Conservation (phyloP, 176 grass and related monocot genomes). For the Alopecurus myosuroides region DNA sequence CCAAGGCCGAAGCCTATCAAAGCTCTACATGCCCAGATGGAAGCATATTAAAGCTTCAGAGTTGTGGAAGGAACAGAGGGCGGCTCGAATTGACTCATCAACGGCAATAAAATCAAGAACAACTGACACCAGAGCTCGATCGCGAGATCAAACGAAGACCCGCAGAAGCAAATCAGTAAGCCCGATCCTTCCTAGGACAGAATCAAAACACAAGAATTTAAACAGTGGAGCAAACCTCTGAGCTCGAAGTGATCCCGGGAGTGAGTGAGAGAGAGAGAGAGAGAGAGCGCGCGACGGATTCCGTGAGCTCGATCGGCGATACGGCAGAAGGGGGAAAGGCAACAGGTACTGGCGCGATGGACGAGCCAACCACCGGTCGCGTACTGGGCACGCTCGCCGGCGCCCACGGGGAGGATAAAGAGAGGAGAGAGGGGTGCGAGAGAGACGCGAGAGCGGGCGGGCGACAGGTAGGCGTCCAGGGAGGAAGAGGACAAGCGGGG, state of each 20-base stretch:
- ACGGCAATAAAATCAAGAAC: not conserved
- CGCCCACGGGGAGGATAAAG: constrained; percentile 14
- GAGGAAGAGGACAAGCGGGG: constrained; percentile 42
- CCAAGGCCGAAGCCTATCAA: not conserved
- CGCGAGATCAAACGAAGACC: not conserved
- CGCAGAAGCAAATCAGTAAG: not conserved
- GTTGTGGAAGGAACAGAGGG: not conserved
- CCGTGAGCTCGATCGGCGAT: not conserved
- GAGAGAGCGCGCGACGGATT: not conserved
- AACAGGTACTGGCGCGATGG: constrained; percentile 3
- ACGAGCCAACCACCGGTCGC: constrained; percentile 12
- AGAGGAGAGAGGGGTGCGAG: not conserved
- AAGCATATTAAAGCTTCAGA: not conserved
- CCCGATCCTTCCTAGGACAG: not conserved
- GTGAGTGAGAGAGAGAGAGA: no score
- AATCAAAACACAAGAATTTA: not conserved
- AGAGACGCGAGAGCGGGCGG: constrained; percentile 1
- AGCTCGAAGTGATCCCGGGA: constrained; percentile 7
- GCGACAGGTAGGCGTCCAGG: constrained; percentile 23
- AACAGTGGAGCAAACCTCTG: not conserved
- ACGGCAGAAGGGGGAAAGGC: not conserved
- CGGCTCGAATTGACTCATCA: not conserved
- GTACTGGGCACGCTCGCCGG: not conserved
- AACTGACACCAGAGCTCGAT: not conserved
- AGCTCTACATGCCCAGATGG: not conserved